Evolutionary conservation across 2,329 filamentous ascomycete genomes (phyloP), one percentile per base, ranked within the genome.

Genomic region (Talaromyces sp.): DNA sequence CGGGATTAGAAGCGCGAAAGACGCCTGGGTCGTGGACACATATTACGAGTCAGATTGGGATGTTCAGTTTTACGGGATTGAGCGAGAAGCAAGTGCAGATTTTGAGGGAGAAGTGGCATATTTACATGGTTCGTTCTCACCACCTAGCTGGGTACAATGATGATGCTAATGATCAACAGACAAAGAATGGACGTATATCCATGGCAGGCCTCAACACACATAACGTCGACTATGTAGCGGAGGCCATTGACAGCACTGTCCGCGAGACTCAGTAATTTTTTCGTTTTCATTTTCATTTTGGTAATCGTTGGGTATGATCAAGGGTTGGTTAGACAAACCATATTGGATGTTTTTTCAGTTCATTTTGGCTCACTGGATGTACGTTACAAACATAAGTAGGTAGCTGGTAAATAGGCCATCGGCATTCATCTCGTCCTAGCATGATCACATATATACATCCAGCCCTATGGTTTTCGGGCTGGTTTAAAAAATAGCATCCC

Each of bases 21-120:
- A 87, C 87, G 35, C 97, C 95, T 0, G 94, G 94, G 0, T 94
- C 94, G 37, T 99, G 95, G 95, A 92, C 93, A 75, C 95, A 99
- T 81, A 96, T 99, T 77, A 97, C 93, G 16, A 91, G 96, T 73
- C 95, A 99, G 85, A 99, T 99, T 75, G 95, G 95, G 82, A 99
- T 99, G 95, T 99, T 99, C 82, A 94, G 90, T 78, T 99, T 96
- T 65, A 84, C 83, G 0, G 85, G 85, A 0, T 73, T 87, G 66
- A 81, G 67, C 4, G 79, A 82, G 66, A 66, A 73, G 3, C 84
- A 86, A 68, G 83, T 86, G 3, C 69, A 73, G 69, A 71, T 76
- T 56, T 69, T 83, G 66, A 72, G 79, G 37, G 78, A 81, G 61
- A 81, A 83, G 72, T 82, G 79, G 76, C 81, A 83, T 67, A 75